Conservation (phyloP, 1,284 basidiomycete species). For the Melampsora larici-populina region DNA sequence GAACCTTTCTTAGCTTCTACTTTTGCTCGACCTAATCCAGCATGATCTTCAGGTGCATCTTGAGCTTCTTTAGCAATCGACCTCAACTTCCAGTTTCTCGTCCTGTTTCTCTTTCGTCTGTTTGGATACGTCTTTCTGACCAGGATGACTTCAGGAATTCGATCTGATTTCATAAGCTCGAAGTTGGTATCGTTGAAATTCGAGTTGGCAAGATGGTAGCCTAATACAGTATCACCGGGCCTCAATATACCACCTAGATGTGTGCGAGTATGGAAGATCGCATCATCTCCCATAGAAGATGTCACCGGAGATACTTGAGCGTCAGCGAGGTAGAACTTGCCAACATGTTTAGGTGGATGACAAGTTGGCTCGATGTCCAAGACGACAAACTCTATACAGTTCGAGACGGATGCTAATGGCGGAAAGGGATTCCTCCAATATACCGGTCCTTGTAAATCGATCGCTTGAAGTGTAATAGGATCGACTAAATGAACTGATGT, state of each 20-base stretch:
- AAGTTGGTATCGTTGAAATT: slow-evolving; percentile 93
- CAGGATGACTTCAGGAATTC: slow-evolving; percentile 85
- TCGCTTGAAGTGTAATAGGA: slow-evolving; percentile 75
- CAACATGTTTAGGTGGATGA: slow-evolving; percentile 58
- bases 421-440: slow-evolving; percentile 91
- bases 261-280: slow-evolving; percentile 92
- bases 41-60: slow-evolving; percentile 52
- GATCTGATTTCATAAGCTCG: slow-evolving; percentile 63
- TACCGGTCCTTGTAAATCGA: slow-evolving; percentile 73
- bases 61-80: slow-evolving; percentile 92
- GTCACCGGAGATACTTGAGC: slow-evolving; percentile 86
- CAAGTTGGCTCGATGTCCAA: slow-evolving; percentile 76
- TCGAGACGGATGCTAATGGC: slow-evolving; percentile 72
- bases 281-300: slow-evolving; percentile 68
- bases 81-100: slow-evolving; percentile 81
- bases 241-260: slow-evolving; percentile 92
- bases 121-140: slow-evolving; percentile 96
- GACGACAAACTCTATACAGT: slow-evolving; percentile 90
- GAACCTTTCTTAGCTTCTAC: slow-evolving; percentile 46
- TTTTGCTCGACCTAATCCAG: slow-evolving; percentile 63
- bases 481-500: slow-evolving; percentile 89
- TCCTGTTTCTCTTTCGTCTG: slow-evolving; percentile 80
- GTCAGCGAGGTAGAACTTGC: slow-evolving; percentile 73
- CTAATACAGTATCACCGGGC: slow-evolving; percentile 87
- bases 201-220: slow-evolving; percentile 79